A percentile compares a stretch with the other conserved stretches of the same genome.
phyloP scores from a whole-genome alignment of 116 monocot genomes.

The Posidonia oceanica region DNA sequence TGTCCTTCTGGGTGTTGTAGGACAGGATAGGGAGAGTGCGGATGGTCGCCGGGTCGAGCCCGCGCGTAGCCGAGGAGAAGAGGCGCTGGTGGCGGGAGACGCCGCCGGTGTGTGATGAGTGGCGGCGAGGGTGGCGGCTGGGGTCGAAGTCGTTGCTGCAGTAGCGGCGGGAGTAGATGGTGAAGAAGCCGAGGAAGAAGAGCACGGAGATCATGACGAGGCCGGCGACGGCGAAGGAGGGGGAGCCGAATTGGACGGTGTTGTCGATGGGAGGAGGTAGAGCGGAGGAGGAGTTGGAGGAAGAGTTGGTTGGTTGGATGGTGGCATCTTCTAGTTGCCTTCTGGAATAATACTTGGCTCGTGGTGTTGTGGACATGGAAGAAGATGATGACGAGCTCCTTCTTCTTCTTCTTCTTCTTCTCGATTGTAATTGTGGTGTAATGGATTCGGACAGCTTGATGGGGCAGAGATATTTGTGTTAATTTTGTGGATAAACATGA shows the following conservation, averaged over 20 bases:
- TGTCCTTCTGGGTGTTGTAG: conserved; percentile 1
- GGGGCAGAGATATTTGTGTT: no score
- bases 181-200: conserved; percentile 39
- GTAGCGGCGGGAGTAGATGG: conserved; percentile 26
- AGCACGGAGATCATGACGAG: conserved; percentile 23
- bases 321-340: no score
- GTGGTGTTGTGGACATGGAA: no score
- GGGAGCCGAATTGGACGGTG: conserved; percentile 5
- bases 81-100: background rate
- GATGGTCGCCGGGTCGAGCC: conserved; percentile 10
- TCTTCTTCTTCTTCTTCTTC: no score
- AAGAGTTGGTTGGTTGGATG: no score
- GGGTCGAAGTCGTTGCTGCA: conserved; percentile 3
- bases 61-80: conserved; percentile 2
- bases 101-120: background rate
- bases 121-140: background rate
- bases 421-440: no score
- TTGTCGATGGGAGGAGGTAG: no score
- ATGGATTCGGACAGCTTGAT: no score
- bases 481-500: no score
- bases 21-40: conserved; percentile 9
- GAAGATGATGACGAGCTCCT: no score
- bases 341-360: no score
- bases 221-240: conserved; percentile 19
- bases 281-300: no score